Evolutionary conservation across 2,329 filamentous ascomycete species (phyloP).

Genomic region (Neopestalotiopsis rosae): DNA sequence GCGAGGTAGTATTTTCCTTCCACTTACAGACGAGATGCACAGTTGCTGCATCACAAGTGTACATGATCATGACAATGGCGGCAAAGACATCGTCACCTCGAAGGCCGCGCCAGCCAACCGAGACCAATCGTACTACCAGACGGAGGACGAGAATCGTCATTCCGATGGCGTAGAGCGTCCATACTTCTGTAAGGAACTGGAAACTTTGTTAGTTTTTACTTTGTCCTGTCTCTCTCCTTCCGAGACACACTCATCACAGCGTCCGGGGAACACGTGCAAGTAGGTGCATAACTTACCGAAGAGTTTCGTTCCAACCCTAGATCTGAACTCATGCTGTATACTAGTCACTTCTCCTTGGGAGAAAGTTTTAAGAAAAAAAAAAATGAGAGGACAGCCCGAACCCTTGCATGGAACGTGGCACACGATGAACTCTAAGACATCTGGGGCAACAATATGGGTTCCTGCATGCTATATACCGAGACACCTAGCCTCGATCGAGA

Average conservation of each 20-base stretch:
- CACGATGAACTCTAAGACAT: not conserved
- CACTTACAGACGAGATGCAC: constrained; percentile 40
- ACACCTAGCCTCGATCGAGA: not conserved
- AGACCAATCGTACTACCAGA: constrained; percentile 37
- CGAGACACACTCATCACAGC: not conserved
- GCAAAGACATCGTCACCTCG: constrained; percentile 38
- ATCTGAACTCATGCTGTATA: not conserved
- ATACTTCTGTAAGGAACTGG: constrained; percentile 37
- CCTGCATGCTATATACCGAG: constrained; percentile 3
- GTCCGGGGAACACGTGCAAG: not conserved
- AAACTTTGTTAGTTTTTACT: not conserved
- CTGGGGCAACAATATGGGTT: not conserved
- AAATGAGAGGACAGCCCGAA: not conserved
- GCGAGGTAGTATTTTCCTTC: not conserved
- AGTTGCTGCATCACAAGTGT: constrained; percentile 30
- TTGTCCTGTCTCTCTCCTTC: not conserved
- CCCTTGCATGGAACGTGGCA: not conserved
- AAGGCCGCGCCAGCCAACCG: constrained; percentile 39
- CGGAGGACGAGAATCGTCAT: constrained; percentile 36
- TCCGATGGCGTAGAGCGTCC: constrained; percentile 41
- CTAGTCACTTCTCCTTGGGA: not conserved
- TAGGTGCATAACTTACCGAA: not conserved
- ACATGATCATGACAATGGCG: constrained; percentile 11
- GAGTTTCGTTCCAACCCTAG: not conserved
- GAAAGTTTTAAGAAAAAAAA: not conserved